phyloP scores from a whole-genome alignment of 352 stramenopile genomes.

The Nothophytophthora sp. region DNA sequence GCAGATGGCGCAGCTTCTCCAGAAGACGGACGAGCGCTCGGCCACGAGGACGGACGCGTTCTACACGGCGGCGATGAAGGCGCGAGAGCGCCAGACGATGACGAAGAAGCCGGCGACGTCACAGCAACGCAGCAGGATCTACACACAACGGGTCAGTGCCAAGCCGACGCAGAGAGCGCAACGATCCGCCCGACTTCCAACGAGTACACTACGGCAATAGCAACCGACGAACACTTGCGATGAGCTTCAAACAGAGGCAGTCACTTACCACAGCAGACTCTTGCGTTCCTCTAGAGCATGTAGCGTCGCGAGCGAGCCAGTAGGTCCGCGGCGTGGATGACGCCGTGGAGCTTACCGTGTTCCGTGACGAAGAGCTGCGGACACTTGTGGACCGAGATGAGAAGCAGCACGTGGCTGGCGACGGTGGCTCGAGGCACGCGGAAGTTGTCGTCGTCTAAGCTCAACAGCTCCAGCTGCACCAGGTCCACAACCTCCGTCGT shows the following conservation, averaged over 20 bases:
- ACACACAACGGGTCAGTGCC: conserved; percentile 5
- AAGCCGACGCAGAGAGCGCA: conserved; percentile 1
- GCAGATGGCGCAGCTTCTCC: conserved; percentile 39
- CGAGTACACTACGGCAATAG: conserved; percentile 22
- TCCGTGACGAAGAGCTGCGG: conserved; percentile 75
- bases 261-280: too few relatives aligned
- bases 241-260: too few relatives aligned
- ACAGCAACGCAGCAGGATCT: conserved; percentile 13
- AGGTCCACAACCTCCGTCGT: conserved; percentile 44
- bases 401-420: conserved; percentile 73
- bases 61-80: conserved; percentile 70
- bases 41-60: conserved; percentile 50
- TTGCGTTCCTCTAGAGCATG: conserved; percentile 34
- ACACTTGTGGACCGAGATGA: conserved; percentile 81
- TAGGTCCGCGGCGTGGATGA: conserved; percentile 71
- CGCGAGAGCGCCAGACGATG: conserved; percentile 29
- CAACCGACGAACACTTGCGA: not conserved
- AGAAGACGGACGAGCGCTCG: conserved; percentile 36
- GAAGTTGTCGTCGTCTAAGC: conserved; percentile 65
- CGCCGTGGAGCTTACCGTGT: conserved; percentile 67
- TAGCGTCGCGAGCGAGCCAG: conserved; percentile 62
- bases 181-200: conserved; percentile 13
- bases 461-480: conserved; percentile 56
- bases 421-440: conserved; percentile 70
- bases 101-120: conserved; percentile 5